Evolutionary conservation across 805 yeast genomes (phyloP), one percentile per base, ranked within the genome.

Genomic region (Suhomyces sp.): DNA sequence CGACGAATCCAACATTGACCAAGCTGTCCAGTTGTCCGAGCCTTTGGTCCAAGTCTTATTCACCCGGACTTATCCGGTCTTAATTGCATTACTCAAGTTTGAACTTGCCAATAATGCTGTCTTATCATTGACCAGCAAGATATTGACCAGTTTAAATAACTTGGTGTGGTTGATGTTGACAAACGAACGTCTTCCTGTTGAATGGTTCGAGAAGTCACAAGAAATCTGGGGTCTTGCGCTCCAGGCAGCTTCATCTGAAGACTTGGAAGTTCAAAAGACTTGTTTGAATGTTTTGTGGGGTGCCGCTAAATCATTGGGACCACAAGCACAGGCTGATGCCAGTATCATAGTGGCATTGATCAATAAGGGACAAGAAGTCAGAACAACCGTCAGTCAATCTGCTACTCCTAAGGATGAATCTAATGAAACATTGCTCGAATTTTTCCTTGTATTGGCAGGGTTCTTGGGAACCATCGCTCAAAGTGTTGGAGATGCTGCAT

Each of bases 141-240:
- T 79, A 5, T 60, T 86, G 31, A 70, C 77, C 10, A 79, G 85
- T 6, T 68, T 88, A 54, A 88, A 86, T 59, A 90, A 90, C 51
- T 54, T 83, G 35, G 55, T 76, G 25, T 81, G 90, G 88, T 60
- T 81, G 19, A 51, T 73, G 39, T 50, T 61, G 23, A 51, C 69
- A 4, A 35, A 50, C 28, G 56, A 60, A 23, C 34, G 50, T 11
- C 49, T 56, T 31, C 68, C 71, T 1, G 55, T 56, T 4, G 53
- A 46, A 26, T 76, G 81, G 79, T 65, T 35, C 38, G 51, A 46
- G 7, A 38, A 37, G 12, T 46, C 56, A 14, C 36, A 50, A 1
- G 39, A 47, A 10, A 33, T 66, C n/a, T 67, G 71, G 69, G 58
- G 56, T 22, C 35, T 51, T 2, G 40, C 47, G 11, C 45, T 43